phyloP scores from a whole-genome alignment of 768 basidiomycete genomes.

The Neoboletus magnificus region DNA sequence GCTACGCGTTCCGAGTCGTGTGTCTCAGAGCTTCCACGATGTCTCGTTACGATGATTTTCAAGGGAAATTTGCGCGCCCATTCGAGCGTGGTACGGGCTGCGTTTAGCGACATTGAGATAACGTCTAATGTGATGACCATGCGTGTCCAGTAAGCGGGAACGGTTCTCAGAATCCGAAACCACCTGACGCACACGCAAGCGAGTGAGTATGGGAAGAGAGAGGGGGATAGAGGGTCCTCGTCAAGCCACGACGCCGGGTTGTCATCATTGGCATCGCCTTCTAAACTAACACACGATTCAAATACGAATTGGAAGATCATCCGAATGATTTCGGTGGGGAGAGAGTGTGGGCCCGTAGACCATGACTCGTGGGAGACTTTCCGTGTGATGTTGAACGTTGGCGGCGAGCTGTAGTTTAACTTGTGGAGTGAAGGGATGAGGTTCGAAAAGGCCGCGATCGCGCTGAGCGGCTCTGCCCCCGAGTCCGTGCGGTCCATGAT shows the following conservation, averaged over 20 bases:
- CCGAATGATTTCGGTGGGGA: conserved; percentile 8
- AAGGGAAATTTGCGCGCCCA: conserved; percentile 2
- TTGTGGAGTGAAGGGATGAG: neutral
- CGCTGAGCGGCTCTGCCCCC: neutral
- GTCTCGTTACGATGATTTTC: conserved; percentile 7
- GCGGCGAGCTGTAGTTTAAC: neutral
- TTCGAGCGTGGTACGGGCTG: neutral
- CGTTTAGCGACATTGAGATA: neutral
- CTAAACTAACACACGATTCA: neutral
- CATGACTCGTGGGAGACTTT: neutral
- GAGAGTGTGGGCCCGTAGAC: conserved; percentile 1
- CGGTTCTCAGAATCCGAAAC: conserved; percentile 2
- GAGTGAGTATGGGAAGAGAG: conserved; percentile 10
- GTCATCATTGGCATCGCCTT: neutral
- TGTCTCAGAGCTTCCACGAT: neutral
- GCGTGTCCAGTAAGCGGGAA: conserved; percentile 9
- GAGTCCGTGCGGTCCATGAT: neutral
- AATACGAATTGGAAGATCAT: conserved; percentile 11
- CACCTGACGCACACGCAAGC: conserved; percentile 7
- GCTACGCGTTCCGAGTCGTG: neutral
- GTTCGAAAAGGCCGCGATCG: conserved; percentile 3
- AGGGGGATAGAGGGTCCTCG: conserved; percentile 4
- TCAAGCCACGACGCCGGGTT: neutral
- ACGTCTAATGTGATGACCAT: conserved; percentile 4
- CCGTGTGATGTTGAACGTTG: neutral